Conservation (phyloP, 768 basidiomycete species). For the Brasilioporus rufonigricans region DNA sequence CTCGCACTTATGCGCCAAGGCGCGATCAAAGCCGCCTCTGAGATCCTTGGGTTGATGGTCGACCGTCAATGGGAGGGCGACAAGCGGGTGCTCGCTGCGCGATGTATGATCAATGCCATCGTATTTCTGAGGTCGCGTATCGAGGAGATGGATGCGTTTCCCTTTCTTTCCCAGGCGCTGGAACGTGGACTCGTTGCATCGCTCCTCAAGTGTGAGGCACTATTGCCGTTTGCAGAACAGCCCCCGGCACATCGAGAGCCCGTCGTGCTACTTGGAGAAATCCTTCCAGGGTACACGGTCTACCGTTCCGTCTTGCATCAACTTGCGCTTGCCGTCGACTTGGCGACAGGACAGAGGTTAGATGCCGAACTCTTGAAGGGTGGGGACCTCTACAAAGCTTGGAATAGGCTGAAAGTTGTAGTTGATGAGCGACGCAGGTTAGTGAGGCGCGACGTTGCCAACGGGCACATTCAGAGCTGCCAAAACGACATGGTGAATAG, state of each 20-base stretch:
- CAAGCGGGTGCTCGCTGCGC: slow-evolving; percentile 12
- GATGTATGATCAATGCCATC: slow-evolving; percentile 23
- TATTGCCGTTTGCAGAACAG: slow-evolving; percentile 20
- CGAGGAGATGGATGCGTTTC: slow-evolving; percentile 25
- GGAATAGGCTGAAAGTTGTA: slow-evolving; percentile 17
- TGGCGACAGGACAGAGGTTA: slow-evolving; percentile 1
- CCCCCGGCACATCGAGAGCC: slow-evolving; percentile 3
- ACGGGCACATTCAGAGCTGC: slow-evolving; percentile 25
- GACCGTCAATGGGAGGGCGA: slow-evolving; percentile 14
- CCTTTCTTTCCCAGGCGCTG: slow-evolving; percentile 27
- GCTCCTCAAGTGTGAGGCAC: slow-evolving; percentile 23
- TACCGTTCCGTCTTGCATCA: slow-evolving; percentile 25
- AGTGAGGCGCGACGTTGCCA: slow-evolving; percentile 15
- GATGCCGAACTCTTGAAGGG: slow-evolving; percentile 12
- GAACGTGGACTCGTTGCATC: slow-evolving; percentile 18
- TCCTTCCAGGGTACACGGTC: slow-evolving; percentile 25
- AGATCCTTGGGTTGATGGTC: slow-evolving; percentile 20
- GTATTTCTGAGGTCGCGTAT: slow-evolving; percentile 17
- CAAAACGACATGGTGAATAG: slow-evolving; percentile 22
- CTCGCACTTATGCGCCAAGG: slow-evolving; percentile 22
- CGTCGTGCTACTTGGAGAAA: slow-evolving; percentile 10
- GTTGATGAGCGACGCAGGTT: slow-evolving; percentile 21
- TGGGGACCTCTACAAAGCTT: slow-evolving; percentile 22
- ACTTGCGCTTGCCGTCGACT: slow-evolving; percentile 10
- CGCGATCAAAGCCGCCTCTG: slow-evolving; percentile 22